Conservation (phyloP, 148 eudicot species). For the Rhododendron kiyosumense region DNA sequence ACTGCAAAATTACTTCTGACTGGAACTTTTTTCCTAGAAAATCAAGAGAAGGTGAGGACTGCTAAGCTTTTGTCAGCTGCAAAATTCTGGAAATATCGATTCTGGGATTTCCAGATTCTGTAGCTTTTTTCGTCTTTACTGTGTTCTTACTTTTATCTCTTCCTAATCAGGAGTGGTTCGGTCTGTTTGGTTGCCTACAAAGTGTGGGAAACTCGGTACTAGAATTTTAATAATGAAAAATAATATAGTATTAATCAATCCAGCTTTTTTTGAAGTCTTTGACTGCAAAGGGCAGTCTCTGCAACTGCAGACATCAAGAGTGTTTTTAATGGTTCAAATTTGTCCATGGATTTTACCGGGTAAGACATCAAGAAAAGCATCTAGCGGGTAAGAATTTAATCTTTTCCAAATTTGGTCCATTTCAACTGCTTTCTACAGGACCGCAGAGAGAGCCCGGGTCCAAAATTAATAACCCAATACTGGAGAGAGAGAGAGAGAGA, state of each 20-base stretch:
- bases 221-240: neutral
- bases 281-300: neutral
- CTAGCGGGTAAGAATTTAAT: neutral
- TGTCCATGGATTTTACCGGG: neutral
- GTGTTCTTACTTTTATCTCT: neutral
- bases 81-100: neutral
- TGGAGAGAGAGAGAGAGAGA: neutral
- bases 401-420: neutral
- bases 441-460: neutral
- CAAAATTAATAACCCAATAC: neutral
- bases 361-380: neutral
- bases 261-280: neutral
- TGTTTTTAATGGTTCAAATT: neutral
- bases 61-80: neutral
- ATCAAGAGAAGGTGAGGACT: neutral
- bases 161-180: neutral
- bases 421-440: neutral
- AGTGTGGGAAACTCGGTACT: neutral
- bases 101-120: neutral
- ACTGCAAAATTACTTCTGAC: neutral
- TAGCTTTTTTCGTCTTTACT: neutral
- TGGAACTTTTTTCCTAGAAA: neutral
- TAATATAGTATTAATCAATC: neutral
- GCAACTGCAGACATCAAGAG: neutral
- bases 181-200: constrained; percentile 3